Conservation (phyloP, 257 asterid genomes). For the Gynochthodes officinalis region DNA sequence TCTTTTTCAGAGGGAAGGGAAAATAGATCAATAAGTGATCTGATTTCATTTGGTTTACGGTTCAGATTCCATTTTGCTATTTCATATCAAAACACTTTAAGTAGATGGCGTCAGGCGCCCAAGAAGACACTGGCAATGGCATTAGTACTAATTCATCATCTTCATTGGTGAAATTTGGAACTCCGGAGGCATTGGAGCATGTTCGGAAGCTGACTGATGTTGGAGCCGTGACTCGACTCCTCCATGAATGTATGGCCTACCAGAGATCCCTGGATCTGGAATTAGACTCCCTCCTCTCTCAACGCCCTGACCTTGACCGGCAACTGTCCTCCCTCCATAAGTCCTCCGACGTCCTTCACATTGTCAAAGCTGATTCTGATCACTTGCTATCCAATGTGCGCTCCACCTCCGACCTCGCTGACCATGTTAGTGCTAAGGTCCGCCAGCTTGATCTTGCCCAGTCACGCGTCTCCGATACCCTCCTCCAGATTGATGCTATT, state of each 20-base stretch:
- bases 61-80: too few relatives aligned
- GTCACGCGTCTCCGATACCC: constrained; percentile 75
- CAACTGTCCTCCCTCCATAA: constrained; percentile 66
- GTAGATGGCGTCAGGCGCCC: constrained; percentile 7
- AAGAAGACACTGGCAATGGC: constrained; percentile 8
- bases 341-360: constrained; percentile 62
- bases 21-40: too few relatives aligned
- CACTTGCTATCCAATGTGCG: constrained; percentile 64
- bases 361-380: constrained; percentile 60
- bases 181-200: constrained; percentile 49
- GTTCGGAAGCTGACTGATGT: constrained; percentile 74
- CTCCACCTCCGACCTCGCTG: constrained; percentile 74
- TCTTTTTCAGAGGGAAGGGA: too few relatives aligned
- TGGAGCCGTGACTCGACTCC: constrained; percentile 82
- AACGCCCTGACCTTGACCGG: constrained; percentile 69
- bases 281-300: constrained; percentile 62
- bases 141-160: neutral
- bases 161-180: constrained; percentile 47
- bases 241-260: constrained; percentile 87
- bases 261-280: constrained; percentile 77
- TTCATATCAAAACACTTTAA: too few relatives aligned
- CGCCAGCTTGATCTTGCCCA: constrained; percentile 84
- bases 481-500: constrained; percentile 68
- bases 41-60: neutral
- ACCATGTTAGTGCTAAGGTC: constrained; percentile 75